phyloP scores from a whole-genome alignment of 768 basidiomycete genomes.

The Leccinum fibrillosum region DNA sequence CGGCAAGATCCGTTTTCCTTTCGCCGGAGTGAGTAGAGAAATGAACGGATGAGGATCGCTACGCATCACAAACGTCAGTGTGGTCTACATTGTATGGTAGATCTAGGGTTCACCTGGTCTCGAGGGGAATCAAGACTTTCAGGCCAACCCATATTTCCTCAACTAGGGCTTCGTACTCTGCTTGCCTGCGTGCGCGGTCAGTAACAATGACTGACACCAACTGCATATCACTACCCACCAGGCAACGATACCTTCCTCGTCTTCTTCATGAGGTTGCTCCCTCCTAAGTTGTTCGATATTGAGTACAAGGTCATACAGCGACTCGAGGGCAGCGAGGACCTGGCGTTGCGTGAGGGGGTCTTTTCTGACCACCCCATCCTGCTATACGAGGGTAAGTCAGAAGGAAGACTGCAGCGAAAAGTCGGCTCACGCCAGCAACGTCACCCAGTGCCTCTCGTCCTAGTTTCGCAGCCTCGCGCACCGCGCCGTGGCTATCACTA shows the following conservation, averaged over 20 bases:
- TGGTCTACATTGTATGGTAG: neutral
- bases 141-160: conserved; percentile 78
- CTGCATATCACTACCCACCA: conserved; percentile 40
- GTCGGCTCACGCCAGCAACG: conserved; percentile 45
- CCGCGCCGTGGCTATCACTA: conserved; percentile 50
- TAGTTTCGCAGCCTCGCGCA: conserved; percentile 71
- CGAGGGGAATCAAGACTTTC: conserved; percentile 86
- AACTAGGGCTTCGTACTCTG: conserved; percentile 52
- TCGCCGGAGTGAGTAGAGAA: conserved; percentile 79
- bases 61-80: conserved; percentile 1
- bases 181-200: conserved; percentile 44
- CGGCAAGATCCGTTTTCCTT: conserved; percentile 91
- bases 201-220: neutral
- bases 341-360: conserved; percentile 81
- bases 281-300: conserved; percentile 82
- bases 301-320: conserved; percentile 80
- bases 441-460: conserved; percentile 70
- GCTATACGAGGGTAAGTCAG: conserved; percentile 34
- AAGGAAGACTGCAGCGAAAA: neutral
- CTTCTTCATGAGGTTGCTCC: conserved; percentile 62
- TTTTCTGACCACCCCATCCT: conserved; percentile 56
- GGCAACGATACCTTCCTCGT: conserved; percentile 37
- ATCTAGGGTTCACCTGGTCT: conserved; percentile 68
- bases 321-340: conserved; percentile 75
- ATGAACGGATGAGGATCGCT: conserved; percentile 97